Conservation (phyloP, 371 early-diverging fungal species). For the Fennellomyces sp. region DNA sequence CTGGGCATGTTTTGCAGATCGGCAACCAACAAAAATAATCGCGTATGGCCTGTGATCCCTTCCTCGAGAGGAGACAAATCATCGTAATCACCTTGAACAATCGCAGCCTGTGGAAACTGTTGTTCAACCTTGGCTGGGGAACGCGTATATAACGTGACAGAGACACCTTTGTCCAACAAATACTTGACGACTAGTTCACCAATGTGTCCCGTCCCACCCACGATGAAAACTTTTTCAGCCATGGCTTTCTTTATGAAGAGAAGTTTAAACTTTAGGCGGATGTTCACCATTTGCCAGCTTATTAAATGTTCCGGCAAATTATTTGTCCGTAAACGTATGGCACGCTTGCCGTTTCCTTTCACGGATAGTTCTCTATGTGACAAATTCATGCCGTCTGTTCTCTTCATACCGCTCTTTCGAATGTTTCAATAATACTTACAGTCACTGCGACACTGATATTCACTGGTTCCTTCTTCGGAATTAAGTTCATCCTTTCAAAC, state of each 20-base stretch:
- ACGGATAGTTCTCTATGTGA: too few relatives aligned
- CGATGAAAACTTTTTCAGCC: slow-evolving; percentile 15
- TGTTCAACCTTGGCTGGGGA: slow-evolving; percentile 12
- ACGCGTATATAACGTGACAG: slow-evolving; percentile 15
- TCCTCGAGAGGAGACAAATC: slow-evolving; percentile 19
- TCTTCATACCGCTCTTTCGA: too few relatives aligned
- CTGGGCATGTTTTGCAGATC: not conserved
- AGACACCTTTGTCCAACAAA: slow-evolving; percentile 13
- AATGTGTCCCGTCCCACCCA: slow-evolving; percentile 25
- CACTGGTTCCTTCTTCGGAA: too few relatives aligned
- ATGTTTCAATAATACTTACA: too few relatives aligned
- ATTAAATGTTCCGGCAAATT: too few relatives aligned
- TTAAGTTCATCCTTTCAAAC: too few relatives aligned
- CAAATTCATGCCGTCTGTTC: too few relatives aligned
- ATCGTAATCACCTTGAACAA: slow-evolving; percentile 33
- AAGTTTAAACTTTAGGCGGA: too few relatives aligned
- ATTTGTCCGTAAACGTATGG: too few relatives aligned
- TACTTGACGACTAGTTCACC: slow-evolving; percentile 12
- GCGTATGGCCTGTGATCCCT: slow-evolving; percentile 29
- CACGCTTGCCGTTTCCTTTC: too few relatives aligned
- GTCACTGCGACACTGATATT: too few relatives aligned
- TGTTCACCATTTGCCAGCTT: too few relatives aligned
- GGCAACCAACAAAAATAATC: slow-evolving; percentile 24
- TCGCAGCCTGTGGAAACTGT: slow-evolving; percentile 8
- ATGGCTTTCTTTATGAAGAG: not conserved